Evolutionary conservation across 306 rosid species (phyloP), one percentile per base, ranked within the genome.

Genomic region (Bauhinia variegata): DNA sequence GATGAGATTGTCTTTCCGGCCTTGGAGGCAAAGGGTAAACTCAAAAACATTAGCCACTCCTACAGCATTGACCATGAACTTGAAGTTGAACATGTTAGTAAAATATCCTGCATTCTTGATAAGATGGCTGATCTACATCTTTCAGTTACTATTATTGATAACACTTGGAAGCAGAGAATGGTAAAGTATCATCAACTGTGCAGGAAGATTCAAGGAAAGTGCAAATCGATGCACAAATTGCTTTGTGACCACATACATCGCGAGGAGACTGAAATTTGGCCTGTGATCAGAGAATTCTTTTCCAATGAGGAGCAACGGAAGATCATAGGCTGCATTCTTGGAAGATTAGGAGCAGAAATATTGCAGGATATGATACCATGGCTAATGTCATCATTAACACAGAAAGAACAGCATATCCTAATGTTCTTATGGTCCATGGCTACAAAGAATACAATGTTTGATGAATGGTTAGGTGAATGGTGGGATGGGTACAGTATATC

Each of bases 1-100:
- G 98, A 93, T 52, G 86, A 88, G 78, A 80, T 93, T 57, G 98
- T 85, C n/a, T 93, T 93, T 77, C 98, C 97, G 49, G 98, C 97
- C 14, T 80, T 93, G 79, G 98, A 93, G 90, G 82, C 83, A 62
- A 93, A 70, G 68, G 91, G 89, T 44, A 75, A 83, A 69, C 73
- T 77, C 13, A 75, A 87, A 81, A 93, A 93, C 79, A 93, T 93
- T 55, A 86, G 98, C 82, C 89, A 70, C 77, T 81, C 97, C 23
- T 88, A 93, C 78, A 78, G 86, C 54, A 78, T 93, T 70, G 98
- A 93, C 79, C 98, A 93, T 81, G 78, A 86, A 65, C 79, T 84
- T 65, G 95, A 79, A 73, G 78, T 80, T 51, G 85, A 83, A 48
- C 89, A 81, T 61, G 86, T 93, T 51, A 46, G 54, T 19, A 76